A percentile compares a stretch with the other conserved stretches of the same genome.
phyloP scores from a whole-genome alignment of 306 rosid species.

The Heteromeles arbutifolia region DNA sequence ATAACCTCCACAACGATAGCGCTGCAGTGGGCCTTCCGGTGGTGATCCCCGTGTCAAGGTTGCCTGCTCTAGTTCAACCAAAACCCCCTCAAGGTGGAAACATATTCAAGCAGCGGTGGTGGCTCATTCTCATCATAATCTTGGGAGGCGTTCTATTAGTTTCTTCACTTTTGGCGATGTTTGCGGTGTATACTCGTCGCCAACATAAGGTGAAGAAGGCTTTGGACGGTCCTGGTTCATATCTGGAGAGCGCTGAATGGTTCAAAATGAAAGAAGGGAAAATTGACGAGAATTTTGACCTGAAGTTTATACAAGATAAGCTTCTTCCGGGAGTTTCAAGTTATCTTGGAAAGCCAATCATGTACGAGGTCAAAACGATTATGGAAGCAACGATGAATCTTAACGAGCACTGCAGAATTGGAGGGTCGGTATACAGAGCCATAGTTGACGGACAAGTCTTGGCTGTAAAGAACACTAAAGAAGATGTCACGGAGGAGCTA shows the following conservation, averaged over 20 bases:
- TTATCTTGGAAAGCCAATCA: constrained; percentile 56
- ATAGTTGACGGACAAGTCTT: constrained; percentile 40
- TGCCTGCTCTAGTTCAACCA: constrained; percentile 47
- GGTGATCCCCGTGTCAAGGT: constrained; percentile 45
- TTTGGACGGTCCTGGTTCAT: constrained; percentile 27
- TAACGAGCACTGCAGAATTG: constrained; percentile 44
- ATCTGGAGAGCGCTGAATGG: constrained; percentile 30
- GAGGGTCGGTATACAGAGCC: constrained; percentile 66
- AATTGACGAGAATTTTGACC: not conserved
- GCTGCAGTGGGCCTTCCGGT: constrained; percentile 39
- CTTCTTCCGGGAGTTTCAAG: constrained; percentile 67
- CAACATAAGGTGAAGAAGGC: constrained; percentile 23
- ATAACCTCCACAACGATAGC: constrained; percentile 27
- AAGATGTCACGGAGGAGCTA: constrained; percentile 60
- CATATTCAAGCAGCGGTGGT: constrained; percentile 5
- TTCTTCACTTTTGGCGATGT: constrained; percentile 9
- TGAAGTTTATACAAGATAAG: constrained; percentile 22
- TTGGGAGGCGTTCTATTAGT: constrained; percentile 31
- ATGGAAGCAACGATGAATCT: constrained; percentile 65
- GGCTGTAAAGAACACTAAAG: constrained; percentile 50
- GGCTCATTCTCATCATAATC: constrained; percentile 26
- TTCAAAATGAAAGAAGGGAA: constrained; percentile 3
- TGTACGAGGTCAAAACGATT: constrained; percentile 44
- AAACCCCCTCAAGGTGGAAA: constrained; percentile 8
- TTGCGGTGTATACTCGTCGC: constrained; percentile 22